Percentiles rank a stretch among this genome's conserved stretches.
Evolutionary conservation across 2,329 filamentous ascomycete genomes (phyloP).

Genomic region (Apiospora koreana): DNA sequence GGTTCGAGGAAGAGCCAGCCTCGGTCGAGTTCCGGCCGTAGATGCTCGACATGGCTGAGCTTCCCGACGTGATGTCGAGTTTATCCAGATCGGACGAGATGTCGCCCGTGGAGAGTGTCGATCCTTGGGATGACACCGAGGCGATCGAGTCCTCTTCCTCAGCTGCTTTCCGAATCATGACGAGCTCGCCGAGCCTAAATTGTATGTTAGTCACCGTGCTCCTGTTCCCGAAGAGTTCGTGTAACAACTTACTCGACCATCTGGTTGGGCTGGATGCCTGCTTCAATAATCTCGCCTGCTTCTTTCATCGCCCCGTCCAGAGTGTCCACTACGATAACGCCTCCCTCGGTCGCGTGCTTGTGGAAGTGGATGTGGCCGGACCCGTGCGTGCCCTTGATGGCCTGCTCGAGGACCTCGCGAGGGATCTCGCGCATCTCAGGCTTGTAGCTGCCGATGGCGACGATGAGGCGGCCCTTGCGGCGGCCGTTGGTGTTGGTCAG

Average conservation of each 20-base stretch:
- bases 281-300: conserved; percentile 83
- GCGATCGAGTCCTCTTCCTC: conserved; percentile 36
- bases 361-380: conserved; percentile 61
- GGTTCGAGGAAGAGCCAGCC: conserved; percentile 14
- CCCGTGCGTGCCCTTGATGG: conserved; percentile 45
- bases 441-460: conserved; percentile 70
- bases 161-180: conserved; percentile 55
- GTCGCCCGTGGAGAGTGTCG: conserved; percentile 22
- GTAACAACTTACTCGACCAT: conserved; percentile 70
- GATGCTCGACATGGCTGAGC: conserved; percentile 43
- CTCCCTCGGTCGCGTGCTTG: conserved; percentile 64
- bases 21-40: conserved; percentile 27
- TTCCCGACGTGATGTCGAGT: conserved; percentile 27
- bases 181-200: conserved; percentile 72
- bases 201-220: conserved; percentile 9
- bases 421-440: conserved; percentile 82
- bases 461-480: conserved; percentile 70
- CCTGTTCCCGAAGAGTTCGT: not conserved
- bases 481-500: conserved; percentile 72
- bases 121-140: conserved; percentile 27
- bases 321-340: conserved; percentile 72
- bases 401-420: conserved; percentile 70
- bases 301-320: conserved; percentile 79
- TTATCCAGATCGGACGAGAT: conserved; percentile 38
- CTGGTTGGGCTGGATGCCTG: conserved; percentile 70